Conservation (phyloP, 2,329 filamentous ascomycete species). For the Claviceps humidiphila region DNA sequence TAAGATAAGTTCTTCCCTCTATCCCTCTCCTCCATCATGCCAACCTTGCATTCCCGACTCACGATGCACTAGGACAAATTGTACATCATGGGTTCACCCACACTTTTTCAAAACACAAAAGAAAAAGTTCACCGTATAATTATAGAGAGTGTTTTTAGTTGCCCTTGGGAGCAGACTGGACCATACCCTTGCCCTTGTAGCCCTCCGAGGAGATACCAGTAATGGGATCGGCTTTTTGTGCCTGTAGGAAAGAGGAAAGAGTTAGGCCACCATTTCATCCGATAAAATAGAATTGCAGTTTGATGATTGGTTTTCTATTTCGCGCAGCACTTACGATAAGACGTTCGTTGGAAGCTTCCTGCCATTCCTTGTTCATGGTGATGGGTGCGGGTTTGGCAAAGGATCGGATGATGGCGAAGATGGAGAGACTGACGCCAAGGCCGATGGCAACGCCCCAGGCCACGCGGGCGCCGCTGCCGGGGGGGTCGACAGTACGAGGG, state of each 20-base stretch:
- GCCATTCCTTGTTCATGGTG: slow-evolving; percentile 95
- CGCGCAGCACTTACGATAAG: slow-evolving; percentile 54
- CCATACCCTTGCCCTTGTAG: slow-evolving; percentile 65
- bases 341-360: slow-evolving; percentile 90
- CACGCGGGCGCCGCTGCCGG: slow-evolving; percentile 74
- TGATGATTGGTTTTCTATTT: not conserved
- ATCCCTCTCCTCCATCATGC: slow-evolving; percentile 16
- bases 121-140: slow-evolving; percentile 14
- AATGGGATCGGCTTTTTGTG: slow-evolving; percentile 75
- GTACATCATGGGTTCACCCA: slow-evolving; percentile 19
- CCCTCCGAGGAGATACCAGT: slow-evolving; percentile 69
- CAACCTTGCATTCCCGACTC: slow-evolving; percentile 8
- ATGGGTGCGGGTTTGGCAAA: slow-evolving; percentile 60
- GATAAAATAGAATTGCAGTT: not conserved
- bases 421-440: slow-evolving; percentile 47
- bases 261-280: not conserved
- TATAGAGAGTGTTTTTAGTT: slow-evolving; percentile 22
- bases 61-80: slow-evolving; percentile 19
- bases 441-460: slow-evolving; percentile 59
- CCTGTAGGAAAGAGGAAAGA: slow-evolving; percentile 30
- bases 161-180: slow-evolving; percentile 54
- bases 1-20: slow-evolving; percentile 1
- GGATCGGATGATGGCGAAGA: slow-evolving; percentile 62
- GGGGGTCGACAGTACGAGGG: slow-evolving; percentile 68
- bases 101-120: slow-evolving; percentile 21